Conservation (phyloP, 805 yeast genomes). For the Metschnikowia reukaufii region DNA sequence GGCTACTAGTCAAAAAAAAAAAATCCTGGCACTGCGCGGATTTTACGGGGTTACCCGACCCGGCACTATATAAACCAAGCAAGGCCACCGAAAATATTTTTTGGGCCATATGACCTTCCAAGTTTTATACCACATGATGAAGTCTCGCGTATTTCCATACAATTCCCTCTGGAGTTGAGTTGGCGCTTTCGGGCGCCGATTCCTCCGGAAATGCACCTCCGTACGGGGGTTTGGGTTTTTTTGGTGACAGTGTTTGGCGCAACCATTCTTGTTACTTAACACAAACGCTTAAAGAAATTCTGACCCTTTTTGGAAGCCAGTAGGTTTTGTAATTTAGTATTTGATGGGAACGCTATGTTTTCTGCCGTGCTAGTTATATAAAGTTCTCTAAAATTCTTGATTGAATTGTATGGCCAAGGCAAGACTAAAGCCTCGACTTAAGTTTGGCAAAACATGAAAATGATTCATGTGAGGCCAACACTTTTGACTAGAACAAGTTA, state of each 20-base stretch:
- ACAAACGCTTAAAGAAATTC: conserved; percentile 47
- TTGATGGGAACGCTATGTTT: background rate
- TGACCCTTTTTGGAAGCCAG: conserved; percentile 34
- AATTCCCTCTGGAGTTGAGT: conserved; percentile 46
- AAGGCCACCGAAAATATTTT: conserved; percentile 16
- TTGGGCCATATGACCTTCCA: conserved; percentile 58
- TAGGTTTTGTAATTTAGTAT: background rate
- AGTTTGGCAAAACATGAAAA: no score
- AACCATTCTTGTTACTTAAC: conserved; percentile 46
- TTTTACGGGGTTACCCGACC: conserved; percentile 24
- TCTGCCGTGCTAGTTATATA: background rate
- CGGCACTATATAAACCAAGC: conserved; percentile 20
- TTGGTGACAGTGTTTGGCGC: conserved; percentile 53
- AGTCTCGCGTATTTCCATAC: conserved; percentile 53
- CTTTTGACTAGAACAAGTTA: no score
- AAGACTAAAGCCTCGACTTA: no score
- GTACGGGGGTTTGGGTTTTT: conserved; percentile 40
- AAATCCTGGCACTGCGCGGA: background rate
- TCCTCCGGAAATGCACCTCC: conserved; percentile 36
- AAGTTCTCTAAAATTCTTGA: no score
- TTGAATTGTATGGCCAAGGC: no score
- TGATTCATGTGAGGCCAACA: no score
- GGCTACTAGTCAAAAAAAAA: no score
- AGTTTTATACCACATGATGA: conserved; percentile 64
- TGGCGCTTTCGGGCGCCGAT: conserved; percentile 24